phyloP scores from a whole-genome alignment of 495 filamentous ascomycete species.

The Talaromyces thailandensis region DNA sequence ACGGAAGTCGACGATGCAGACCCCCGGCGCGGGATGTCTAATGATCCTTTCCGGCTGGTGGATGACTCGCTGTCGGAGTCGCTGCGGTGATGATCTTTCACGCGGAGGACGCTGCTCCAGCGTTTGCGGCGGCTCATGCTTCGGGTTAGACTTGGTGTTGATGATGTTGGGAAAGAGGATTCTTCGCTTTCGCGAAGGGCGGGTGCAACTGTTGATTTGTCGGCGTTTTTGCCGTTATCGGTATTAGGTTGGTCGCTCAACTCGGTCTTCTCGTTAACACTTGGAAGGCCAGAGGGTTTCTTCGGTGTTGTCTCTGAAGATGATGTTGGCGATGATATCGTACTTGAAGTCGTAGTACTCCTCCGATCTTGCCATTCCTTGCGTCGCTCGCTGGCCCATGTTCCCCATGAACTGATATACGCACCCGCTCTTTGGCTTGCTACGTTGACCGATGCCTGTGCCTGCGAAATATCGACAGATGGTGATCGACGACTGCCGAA shows the following conservation, averaged over 20 bases:
- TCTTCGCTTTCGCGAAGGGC: conserved; percentile 7
- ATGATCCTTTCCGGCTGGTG: background rate
- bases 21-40: background rate
- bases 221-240: background rate
- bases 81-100: conserved; percentile 21
- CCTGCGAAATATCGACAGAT: conserved; percentile 48
- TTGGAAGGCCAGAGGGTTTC: conserved; percentile 13
- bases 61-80: background rate
- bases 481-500: conserved; percentile 28
- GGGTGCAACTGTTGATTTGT: conserved; percentile 1
- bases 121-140: conserved; percentile 35
- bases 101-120: conserved; percentile 35
- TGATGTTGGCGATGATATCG: conserved; percentile 22
- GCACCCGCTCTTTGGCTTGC: conserved; percentile 70
- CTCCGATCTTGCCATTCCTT: conserved; percentile 49
- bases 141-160: conserved; percentile 19
- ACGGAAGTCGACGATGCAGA: background rate
- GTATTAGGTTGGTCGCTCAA: conserved; percentile 8
- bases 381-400: conserved; percentile 86
- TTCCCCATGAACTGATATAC: conserved; percentile 90
- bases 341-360: conserved; percentile 8
- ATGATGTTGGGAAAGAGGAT: conserved; percentile 14
- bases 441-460: conserved; percentile 58
- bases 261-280: conserved; percentile 21
- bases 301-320: conserved; percentile 13